Evolutionary conservation across 1,284 basidiomycete species (phyloP), one percentile per base, ranked within the genome.

Genomic region (Microbotryum scabiosae): DNA sequence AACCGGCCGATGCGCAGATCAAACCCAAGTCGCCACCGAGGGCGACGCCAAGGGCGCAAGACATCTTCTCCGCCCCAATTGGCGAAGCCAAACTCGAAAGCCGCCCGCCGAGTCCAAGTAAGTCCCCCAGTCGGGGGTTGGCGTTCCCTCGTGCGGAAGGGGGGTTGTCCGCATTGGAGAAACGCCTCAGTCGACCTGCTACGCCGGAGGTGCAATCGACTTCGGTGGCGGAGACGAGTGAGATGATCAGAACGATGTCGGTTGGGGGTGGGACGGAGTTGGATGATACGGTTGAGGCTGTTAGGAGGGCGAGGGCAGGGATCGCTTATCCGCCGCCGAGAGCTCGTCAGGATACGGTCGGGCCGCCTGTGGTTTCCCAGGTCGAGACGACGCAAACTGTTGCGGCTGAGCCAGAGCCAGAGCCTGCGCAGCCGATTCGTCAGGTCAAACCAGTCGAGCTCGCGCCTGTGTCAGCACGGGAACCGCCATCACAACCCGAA

Each of bases 151-250:
- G 30, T 6, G 9, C n/a, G 16, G 52, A 54, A 20, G 48, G 51
- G 10, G 66, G 63, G 2, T 54, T 67, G 1, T 49, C 63, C 2
- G 63, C 63, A 4, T 59, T 67, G 12, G 61, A 63, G 23, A 51
- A 48, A 2, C 63, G 63, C 16, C 61, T 63, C 21, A 45, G 48
- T 18, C 26, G 61, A 14, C 49, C 61, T 16, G 51, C 61, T 8
- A 55, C 61, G 25, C 61, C 56, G 14, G 56, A 45, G 8, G 20
- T 45, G 23, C 12, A 21, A 43, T 21, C 60, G 5, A 4, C n/a
- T 7, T 53, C 6, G 52, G 26, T 18, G 43, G 46, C 41, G 51
- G 23, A 10, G 48, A 51, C 25, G 53, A 55, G 32, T 3, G 52
- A 54, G 25, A 30, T 32, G 20, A 50, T 46, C 2, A 41, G 46